These are phyloP conservation scores for Penicillium manginii DNA, from an alignment of 495 filamentous ascomycete species.

Conservation along the genomic window DNA sequence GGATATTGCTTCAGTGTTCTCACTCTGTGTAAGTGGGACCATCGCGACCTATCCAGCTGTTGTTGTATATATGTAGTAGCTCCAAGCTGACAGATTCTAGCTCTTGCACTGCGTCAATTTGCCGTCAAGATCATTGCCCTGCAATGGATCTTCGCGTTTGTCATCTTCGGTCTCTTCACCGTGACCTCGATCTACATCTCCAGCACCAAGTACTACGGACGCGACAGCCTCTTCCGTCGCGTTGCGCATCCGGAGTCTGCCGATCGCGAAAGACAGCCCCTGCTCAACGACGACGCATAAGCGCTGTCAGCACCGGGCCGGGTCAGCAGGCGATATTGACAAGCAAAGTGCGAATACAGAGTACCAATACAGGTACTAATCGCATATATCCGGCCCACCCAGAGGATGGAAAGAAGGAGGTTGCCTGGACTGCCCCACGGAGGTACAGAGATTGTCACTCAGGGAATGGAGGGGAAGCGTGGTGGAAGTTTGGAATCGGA, in stretches of 20 bases:
- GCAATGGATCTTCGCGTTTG: slow-evolving; percentile 92
- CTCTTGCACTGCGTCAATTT: slow-evolving; percentile 78
- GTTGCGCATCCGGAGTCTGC: slow-evolving; percentile 37
- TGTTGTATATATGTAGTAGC: neutral
- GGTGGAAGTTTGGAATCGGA: neutral
- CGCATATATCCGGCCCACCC: neutral
- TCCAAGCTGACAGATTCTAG: slow-evolving; percentile 29
- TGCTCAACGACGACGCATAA: slow-evolving; percentile 39
- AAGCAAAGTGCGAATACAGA: neutral
- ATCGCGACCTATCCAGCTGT: neutral
- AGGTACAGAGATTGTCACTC: neutral
- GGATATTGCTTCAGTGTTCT: slow-evolving; percentile 78
- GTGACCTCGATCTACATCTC: slow-evolving; percentile 65
- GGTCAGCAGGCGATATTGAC: neutral
- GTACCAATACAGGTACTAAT: neutral
- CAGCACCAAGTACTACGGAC: slow-evolving; percentile 64
- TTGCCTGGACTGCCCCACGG: neutral
- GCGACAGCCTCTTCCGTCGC: slow-evolving; percentile 46
- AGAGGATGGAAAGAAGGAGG: neutral
- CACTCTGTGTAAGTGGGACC: slow-evolving; percentile 56
- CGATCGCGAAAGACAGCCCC: slow-evolving; percentile 47
- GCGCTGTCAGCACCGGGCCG: too few relatives aligned
- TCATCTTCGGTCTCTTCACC: slow-evolving; percentile 76
- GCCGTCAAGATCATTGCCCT: slow-evolving; percentile 68
- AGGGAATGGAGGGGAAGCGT: neutral